Evolutionary conservation across 805 yeast genomes (phyloP), one percentile per base, ranked within the genome.

Genomic region (Ogataea haglerorum): DNA sequence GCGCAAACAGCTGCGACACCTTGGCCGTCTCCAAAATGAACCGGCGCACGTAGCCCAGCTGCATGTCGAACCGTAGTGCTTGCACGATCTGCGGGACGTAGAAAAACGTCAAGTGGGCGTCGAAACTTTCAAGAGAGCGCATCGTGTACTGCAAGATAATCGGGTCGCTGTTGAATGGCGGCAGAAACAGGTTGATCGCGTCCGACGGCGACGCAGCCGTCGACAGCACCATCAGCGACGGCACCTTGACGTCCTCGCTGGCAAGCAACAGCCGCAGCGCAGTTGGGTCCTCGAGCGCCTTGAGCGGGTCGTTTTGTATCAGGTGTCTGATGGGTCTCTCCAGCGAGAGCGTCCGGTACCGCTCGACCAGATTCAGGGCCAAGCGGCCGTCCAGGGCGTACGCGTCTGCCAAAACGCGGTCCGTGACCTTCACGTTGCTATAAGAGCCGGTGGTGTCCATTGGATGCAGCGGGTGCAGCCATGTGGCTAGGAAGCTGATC

Each of bases 41-140:
- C 52, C 88, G 75, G 52, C 86, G 88, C 32, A 91, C 95, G 53
- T 88, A 90, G 1, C 97, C 98, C 32, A 76, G 68, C 9, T 64
- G 63, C 19, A 42, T 29, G 59, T 93, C 99, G 59, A 82, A 82
- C 48, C 98, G 75, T 51, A 93, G 71, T 48, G 87, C 75, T 65
- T 93, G 99, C 15, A 93, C 99, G 62, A 93, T 88, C 61, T 93
- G 99, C 2, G 99, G 99, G 38, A 93, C 98, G 57, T 95, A 93
- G 61, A 95, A 93, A 68, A 95, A 93, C 0, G 96, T 87, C 47
- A 84, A 67, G 53, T 85, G 84, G 26, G 87, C 88, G 54, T 88
- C 95, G 54, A 87, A 95, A 15, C 80, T 73, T 60, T 89, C 96
- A 48, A 93, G 67, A 0, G 97, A 85, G 52, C 95, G 73, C 84